Percentiles rank a stretch among this genome's conserved stretches.
Evolutionary conservation across 192 early-diverging fungal genomes (phyloP).

Genomic region (Entomortierella chlamydospora): DNA sequence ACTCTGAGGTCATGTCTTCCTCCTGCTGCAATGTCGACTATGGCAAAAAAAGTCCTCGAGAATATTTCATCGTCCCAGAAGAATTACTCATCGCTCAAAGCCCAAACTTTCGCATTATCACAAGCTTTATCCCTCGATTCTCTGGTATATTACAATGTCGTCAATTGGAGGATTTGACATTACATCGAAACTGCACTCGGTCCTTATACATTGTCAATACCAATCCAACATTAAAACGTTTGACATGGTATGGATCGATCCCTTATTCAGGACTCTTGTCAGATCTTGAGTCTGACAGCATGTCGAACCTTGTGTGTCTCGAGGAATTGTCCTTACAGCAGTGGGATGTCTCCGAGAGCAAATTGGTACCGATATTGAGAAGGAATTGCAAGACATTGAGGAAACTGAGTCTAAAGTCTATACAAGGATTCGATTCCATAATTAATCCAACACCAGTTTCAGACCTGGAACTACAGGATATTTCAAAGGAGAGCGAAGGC

Average conservation of each 20-base stretch:
- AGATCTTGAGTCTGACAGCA: not conserved
- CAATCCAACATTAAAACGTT: conserved; percentile 1
- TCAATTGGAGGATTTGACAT: not conserved
- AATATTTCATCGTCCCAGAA: not conserved
- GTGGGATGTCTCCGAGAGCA: conserved; percentile 7
- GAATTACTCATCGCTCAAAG: not conserved
- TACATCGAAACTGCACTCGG: not conserved
- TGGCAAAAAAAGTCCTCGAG: not conserved
- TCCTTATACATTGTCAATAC: not conserved
- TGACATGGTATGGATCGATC: conserved; percentile 8
- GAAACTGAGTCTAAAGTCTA: not conserved
- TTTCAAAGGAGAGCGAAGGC: not conserved
- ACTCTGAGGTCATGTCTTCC: conserved; percentile 11
- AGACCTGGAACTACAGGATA: not conserved
- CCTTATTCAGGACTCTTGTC: conserved; percentile 12
- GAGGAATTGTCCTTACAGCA: conserved; percentile 15
- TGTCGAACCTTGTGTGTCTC: not conserved
- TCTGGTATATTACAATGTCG: conserved; percentile 1
- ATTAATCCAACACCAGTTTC: not conserved
- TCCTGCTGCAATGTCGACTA: too few species aligned
- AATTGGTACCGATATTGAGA: not conserved
- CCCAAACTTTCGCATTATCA: conserved; percentile 1
- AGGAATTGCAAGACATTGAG: not conserved
- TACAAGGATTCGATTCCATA: not conserved
- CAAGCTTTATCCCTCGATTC: not conserved